These are phyloP conservation scores for Bathelium albidoporum DNA, from an alignment of 495 filamentous ascomycete species.

Conservation along the genomic window DNA sequence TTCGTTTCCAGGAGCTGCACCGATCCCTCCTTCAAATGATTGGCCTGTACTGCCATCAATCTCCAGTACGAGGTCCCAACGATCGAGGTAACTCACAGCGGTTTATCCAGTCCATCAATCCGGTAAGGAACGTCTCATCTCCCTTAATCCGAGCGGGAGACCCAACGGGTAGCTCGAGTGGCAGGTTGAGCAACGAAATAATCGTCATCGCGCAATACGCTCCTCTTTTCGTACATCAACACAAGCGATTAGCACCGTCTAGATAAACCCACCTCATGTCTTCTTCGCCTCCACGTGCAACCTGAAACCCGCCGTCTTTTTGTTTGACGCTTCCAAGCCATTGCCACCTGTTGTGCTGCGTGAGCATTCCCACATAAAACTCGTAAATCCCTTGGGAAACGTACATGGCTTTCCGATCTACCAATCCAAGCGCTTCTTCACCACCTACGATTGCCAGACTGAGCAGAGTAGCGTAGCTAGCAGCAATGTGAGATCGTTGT, in stretches of 20 bases:
- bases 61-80: slow-evolving; percentile 4
- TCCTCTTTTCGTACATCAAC: slow-evolving; percentile 43
- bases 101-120: slow-evolving; percentile 67
- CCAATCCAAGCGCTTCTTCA: slow-evolving; percentile 55
- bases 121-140: slow-evolving; percentile 47
- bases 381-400: slow-evolving; percentile 19
- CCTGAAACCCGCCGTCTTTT: slow-evolving; percentile 68
- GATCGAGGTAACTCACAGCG: slow-evolving; percentile 50
- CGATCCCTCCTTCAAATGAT: slow-evolving; percentile 89
- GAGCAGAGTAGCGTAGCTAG: slow-evolving; percentile 76
- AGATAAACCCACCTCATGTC: slow-evolving; percentile 64
- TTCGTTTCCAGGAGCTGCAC: slow-evolving; percentile 68
- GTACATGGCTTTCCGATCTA: slow-evolving; percentile 71
- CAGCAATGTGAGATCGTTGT: slow-evolving; percentile 75
- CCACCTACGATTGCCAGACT: slow-evolving; percentile 67
- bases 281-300: slow-evolving; percentile 74
- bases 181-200: slow-evolving; percentile 71
- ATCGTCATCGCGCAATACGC: slow-evolving; percentile 82
- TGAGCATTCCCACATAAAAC: background rate
- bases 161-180: slow-evolving; percentile 62
- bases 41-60: slow-evolving; percentile 47
- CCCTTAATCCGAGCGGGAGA: slow-evolving; percentile 40
- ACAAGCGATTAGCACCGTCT: slow-evolving; percentile 1
- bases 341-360: slow-evolving; percentile 46
- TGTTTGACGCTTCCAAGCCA: slow-evolving; percentile 83